phyloP scores from a whole-genome alignment of 805 yeast genomes.

The Lipomyces yamanashiensis region DNA sequence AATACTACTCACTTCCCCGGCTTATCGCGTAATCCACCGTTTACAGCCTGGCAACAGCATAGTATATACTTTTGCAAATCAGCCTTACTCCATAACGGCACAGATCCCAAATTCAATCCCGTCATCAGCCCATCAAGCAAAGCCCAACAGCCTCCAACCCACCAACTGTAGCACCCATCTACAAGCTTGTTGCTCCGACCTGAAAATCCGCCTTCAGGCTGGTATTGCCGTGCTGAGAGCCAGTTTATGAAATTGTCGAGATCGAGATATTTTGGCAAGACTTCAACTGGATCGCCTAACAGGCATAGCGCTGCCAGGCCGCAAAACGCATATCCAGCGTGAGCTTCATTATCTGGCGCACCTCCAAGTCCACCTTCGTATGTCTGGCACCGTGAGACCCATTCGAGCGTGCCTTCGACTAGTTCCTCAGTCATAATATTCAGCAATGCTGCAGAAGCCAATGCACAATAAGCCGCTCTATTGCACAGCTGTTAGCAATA shows the following conservation, averaged over 20 bases:
- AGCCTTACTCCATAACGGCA: constrained; percentile 54
- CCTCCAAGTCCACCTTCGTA: constrained; percentile 97
- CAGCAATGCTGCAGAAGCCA: constrained; percentile 71
- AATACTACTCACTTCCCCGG: constrained; percentile 65
- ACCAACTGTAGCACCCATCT: constrained; percentile 93
- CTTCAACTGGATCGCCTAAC: constrained; percentile 49
- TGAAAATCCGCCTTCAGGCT: constrained; percentile 80
- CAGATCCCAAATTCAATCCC: constrained; percentile 38
- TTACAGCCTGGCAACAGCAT: constrained; percentile 70
- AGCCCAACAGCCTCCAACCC: constrained; percentile 85
- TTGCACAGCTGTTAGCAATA: constrained; percentile 43
- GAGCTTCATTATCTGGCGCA: constrained; percentile 83
- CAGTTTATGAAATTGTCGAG: constrained; percentile 60
- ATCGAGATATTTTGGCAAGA: constrained; percentile 49
- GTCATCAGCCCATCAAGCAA: constrained; percentile 60
- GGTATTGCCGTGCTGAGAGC: constrained; percentile 71
- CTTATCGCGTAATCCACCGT: constrained; percentile 86
- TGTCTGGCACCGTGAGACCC: constrained; percentile 76
- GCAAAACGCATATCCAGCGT: constrained; percentile 96
- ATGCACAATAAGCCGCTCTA: constrained; percentile 84
- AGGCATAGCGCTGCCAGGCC: constrained; percentile 69
- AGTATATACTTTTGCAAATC: constrained; percentile 65
- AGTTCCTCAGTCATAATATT: constrained; percentile 67
- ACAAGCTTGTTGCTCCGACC: constrained; percentile 94
- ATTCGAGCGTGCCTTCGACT: constrained; percentile 56